Conservation (phyloP, 352 stramenopile species). For the Hyaloperonospora brassicae region DNA sequence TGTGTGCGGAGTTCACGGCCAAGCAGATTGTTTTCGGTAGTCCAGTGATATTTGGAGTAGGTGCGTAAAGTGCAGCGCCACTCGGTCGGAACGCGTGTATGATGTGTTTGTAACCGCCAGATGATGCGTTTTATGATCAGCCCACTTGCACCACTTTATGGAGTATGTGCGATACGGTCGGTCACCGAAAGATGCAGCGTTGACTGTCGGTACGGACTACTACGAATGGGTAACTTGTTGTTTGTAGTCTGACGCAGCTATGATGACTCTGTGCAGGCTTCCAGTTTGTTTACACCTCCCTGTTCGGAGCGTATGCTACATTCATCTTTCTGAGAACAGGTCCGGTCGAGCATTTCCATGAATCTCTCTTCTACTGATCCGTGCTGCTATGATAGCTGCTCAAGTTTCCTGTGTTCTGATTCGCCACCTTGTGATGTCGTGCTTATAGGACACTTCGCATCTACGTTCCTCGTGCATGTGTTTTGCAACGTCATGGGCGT, state of each 20-base stretch:
- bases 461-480: conserved; percentile 86
- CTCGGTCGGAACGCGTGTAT: too few relatives aligned
- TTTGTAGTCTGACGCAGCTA: conserved; percentile 1
- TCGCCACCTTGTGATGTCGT: conserved; percentile 2
- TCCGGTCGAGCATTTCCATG: too few relatives aligned
- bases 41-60: conserved; percentile 92
- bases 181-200: conserved; percentile 54
- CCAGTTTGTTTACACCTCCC: conserved; percentile 92
- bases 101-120: too few relatives aligned
- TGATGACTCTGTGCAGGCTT: conserved; percentile 49
- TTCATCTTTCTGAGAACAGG: conserved; percentile 90
- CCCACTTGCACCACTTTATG: conserved; percentile 82
- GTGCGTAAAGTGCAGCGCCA: conserved; percentile 37
- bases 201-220: conserved; percentile 60
- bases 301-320: conserved; percentile 93
- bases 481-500: conserved; percentile 96
- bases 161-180: conserved; percentile 68
- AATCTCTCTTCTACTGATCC: too few relatives aligned
- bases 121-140: conserved; percentile 23
- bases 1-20: conserved; percentile 68
- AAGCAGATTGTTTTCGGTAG: conserved; percentile 82
- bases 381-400: not conserved
- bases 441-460: conserved; percentile 69
- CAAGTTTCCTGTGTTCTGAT: not conserved
- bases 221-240: not conserved